Percentiles rank a stretch among this genome's conserved stretches.
Evolutionary conservation across 192 early-diverging fungal species (phyloP).

Genomic region (Entophlyctis helioformis): DNA sequence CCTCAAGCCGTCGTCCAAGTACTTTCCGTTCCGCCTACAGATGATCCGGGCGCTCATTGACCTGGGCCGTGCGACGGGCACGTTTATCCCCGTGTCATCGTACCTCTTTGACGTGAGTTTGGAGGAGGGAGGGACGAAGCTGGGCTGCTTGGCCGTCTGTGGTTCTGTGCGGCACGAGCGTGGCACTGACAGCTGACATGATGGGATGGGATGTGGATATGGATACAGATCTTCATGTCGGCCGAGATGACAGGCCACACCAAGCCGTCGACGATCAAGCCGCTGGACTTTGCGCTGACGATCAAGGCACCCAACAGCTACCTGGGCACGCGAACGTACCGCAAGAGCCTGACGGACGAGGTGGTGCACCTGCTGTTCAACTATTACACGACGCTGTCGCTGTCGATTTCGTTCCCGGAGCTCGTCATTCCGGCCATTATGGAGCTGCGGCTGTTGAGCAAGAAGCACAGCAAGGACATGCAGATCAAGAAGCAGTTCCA

Average conservation of each 20-base stretch:
- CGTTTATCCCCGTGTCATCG: constrained; percentile 76
- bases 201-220: neutral
- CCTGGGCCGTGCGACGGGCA: constrained; percentile 54
- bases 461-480: constrained; percentile 64
- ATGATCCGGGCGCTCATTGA: constrained; percentile 61
- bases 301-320: constrained; percentile 77
- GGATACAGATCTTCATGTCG: constrained; percentile 24
- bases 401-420: constrained; percentile 90
- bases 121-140: no score
- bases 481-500: constrained; percentile 73
- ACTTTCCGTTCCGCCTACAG: constrained; percentile 88
- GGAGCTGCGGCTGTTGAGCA: constrained; percentile 24
- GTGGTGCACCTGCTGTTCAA: constrained; percentile 60
- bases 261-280: constrained; percentile 72
- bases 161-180: no score
- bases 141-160: constrained; percentile 1
- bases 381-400: constrained; percentile 58
- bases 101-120: constrained; percentile 66
- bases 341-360: constrained; percentile 70
- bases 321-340: constrained; percentile 73
- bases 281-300: constrained; percentile 62
- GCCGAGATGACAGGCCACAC: constrained; percentile 60
- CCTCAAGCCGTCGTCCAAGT: constrained; percentile 80
- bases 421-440: constrained; percentile 76
- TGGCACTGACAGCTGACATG: neutral